A percentile compares a stretch with the other conserved stretches of the same genome.
Conservation (phyloP, 768 basidiomycete genomes). For the Trametes elegans region DNA sequence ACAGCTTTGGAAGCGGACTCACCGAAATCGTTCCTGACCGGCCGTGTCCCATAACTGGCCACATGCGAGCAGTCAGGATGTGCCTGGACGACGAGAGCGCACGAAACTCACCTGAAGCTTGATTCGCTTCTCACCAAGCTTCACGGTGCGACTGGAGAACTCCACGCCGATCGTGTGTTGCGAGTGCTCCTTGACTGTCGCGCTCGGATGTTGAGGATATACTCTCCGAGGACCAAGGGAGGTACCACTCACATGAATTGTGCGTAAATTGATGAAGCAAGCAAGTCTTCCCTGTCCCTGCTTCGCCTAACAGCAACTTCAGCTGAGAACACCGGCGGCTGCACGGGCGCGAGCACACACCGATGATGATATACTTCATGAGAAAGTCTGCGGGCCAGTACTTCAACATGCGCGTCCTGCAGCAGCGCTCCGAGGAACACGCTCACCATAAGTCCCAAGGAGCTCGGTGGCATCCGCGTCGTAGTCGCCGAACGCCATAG, state of each 20-base stretch:
- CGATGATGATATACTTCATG: constrained; percentile 98
- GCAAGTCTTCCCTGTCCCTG: constrained; percentile 97
- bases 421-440: constrained; percentile 22
- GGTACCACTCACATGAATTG: constrained; percentile 73
- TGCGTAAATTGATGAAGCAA: constrained; percentile 95
- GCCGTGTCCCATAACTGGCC: constrained; percentile 95
- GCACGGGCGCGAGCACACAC: constrained; percentile 39
- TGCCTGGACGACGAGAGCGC: background rate
- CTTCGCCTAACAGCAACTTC: constrained; percentile 65
- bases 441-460: constrained; percentile 85
- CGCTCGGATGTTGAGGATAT: constrained; percentile 4
- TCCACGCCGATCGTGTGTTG: constrained; percentile 99
- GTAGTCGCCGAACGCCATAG: constrained; percentile 44
- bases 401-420: background rate
- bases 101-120: constrained; percentile 83
- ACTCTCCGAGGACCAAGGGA: background rate
- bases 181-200: constrained; percentile 88
- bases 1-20: constrained; percentile 16
- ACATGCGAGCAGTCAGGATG: background rate
- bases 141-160: constrained; percentile 92
- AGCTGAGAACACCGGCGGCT: background rate
- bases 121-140: constrained; percentile 90
- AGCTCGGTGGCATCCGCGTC: constrained; percentile 87
- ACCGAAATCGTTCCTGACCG: constrained; percentile 94
- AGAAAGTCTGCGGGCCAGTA: constrained; percentile 67